Evolutionary conservation across 768 basidiomycete genomes (phyloP).

Genomic region (Suillus decipiens): DNA sequence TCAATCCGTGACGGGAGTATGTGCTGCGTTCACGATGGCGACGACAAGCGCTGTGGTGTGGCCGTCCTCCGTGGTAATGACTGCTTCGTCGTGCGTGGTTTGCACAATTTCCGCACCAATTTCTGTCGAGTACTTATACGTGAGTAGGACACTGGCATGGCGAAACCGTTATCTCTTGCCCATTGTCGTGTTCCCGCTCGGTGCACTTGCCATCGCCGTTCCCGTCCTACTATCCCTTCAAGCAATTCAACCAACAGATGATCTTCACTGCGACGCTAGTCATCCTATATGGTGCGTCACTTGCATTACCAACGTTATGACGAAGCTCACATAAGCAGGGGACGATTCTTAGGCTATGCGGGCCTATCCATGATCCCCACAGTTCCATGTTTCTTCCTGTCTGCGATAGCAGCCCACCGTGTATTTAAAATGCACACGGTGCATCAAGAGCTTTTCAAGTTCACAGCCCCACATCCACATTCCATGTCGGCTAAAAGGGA

Average conservation of each 20-base stretch:
- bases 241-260: slow-evolving; percentile 48
- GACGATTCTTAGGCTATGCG: slow-evolving; percentile 64
- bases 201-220: slow-evolving; percentile 44
- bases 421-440: slow-evolving; percentile 25
- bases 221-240: slow-evolving; percentile 44
- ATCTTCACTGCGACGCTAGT: slow-evolving; percentile 62
- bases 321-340: slow-evolving; percentile 41
- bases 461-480: neutral
- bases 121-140: neutral
- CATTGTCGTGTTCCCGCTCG: slow-evolving; percentile 48
- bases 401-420: slow-evolving; percentile 26
- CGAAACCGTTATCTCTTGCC: slow-evolving; percentile 44
- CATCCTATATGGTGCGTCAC: slow-evolving; percentile 55
- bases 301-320: slow-evolving; percentile 1
- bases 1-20: slow-evolving; percentile 47
- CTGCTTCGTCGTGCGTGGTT: slow-evolving; percentile 22
- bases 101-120: neutral
- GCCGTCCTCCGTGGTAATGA: slow-evolving; percentile 32
- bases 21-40: slow-evolving; percentile 46
- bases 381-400: slow-evolving; percentile 54
- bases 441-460: slow-evolving; percentile 15
- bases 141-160: slow-evolving; percentile 51
- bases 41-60: slow-evolving; percentile 48
- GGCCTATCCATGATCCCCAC: slow-evolving; percentile 53
- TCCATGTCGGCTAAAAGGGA: neutral